Base-by-base conservation (phyloP, 2,329 filamentous ascomycete genomes). In the Trichoderma sp. region DNA sequence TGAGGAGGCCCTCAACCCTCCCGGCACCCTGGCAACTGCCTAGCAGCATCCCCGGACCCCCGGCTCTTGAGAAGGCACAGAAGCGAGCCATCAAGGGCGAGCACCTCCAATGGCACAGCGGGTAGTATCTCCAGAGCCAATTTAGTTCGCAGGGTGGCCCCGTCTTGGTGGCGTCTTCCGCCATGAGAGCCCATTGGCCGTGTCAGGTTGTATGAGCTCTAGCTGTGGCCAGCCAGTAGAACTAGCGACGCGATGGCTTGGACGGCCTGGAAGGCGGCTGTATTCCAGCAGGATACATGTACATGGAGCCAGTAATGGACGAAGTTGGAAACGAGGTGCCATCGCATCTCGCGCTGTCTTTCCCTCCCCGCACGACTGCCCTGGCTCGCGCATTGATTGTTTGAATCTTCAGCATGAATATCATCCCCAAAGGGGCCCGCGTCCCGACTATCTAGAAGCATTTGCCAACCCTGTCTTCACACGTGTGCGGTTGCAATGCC, bases 81-180 rank as follows among this genome's bases (percentile, higher is more conserved):
- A 51, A 59, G 21, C 28, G 39, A 66, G 52, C 63, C n/a, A 49
- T 59, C 54, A 37, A 66, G 63, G 63, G 54, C 43, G 59, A 59
- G 6, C 3, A 59, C 51, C 61, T 51, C 63, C 39, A 66, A 66
- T 66, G 14, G 32, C 52, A 66, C n/a, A 32, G 63, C 63, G 63
- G 54, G 54, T 66, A 66, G 54, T 66, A 66, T 66, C 63, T 66
- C 52, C 63, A 66, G 39, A 58, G 63, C 63, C 39, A 66, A 66
- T 59, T 59, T 66, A 66, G 63, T 52, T 65, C 51, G 34, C 32
- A 65, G 61, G 46, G 52, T 65, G 63, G 63, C 58, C 39, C 54
- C 28, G 28, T 51, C 10, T 24, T 16, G 54, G 54, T 59, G 63
- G 63, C 63, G 63, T 54, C 18, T 21, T 66, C 63, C 63, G 54